A percentile compares a stretch with the other conserved stretches of the same genome.
phyloP scores from a whole-genome alignment of 331 rosid species.

The Malus hybrid region DNA sequence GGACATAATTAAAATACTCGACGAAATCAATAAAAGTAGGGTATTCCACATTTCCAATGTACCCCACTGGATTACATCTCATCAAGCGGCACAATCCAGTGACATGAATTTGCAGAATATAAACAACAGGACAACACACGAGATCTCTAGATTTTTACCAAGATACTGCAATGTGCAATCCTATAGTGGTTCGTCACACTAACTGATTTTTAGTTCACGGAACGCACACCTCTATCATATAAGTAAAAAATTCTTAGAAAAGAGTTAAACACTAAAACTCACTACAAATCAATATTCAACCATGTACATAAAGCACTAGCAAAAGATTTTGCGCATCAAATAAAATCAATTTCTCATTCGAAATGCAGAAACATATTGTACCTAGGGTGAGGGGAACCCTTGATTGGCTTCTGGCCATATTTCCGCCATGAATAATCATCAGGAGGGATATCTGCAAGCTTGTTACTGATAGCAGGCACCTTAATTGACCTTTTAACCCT shows the following conservation, averaged over 20 bases:
- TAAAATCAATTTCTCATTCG: slow-evolving; percentile 3
- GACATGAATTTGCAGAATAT: slow-evolving; percentile 1
- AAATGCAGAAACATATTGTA: slow-evolving; percentile 21
- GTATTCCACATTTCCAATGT: not conserved
- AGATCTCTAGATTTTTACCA: not conserved
- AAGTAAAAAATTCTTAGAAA: too few relatives aligned
- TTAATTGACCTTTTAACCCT: slow-evolving; percentile 94
- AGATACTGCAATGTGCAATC: not conserved
- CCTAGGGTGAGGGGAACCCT: slow-evolving; percentile 99
- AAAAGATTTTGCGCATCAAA: not conserved
- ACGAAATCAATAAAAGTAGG: not conserved
- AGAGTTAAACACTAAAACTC: too few relatives aligned
- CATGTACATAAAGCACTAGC: not conserved
- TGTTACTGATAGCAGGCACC: slow-evolving; percentile 98
- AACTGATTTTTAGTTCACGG: not conserved
- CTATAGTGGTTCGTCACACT: not conserved
- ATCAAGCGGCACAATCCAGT: slow-evolving; percentile 1
- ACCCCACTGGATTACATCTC: slow-evolving; percentile 2
- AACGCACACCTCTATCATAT: not conserved
- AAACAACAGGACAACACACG: not conserved
- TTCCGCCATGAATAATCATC: slow-evolving; percentile 99
- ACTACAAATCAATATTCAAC: not conserved
- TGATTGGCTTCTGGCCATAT: slow-evolving; percentile 98
- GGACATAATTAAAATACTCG: not conserved
- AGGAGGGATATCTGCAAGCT: slow-evolving; percentile 96